These are phyloP conservation scores for Cladosporium colombiae DNA, from an alignment of 2,329 filamentous ascomycete species.

Conservation along the genomic window DNA sequence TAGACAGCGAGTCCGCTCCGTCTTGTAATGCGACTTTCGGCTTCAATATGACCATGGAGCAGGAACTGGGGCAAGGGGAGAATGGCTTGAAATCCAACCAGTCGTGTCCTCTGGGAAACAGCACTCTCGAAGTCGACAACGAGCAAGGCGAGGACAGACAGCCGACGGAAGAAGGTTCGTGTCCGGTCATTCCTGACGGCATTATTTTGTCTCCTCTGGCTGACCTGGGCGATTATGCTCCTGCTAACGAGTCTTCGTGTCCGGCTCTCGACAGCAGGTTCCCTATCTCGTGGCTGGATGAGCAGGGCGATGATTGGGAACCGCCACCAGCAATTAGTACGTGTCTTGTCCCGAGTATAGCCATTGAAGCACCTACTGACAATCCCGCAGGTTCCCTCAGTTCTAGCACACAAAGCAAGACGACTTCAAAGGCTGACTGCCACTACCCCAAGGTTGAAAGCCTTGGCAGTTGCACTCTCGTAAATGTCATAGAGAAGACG, in stretches of 20 bases:
- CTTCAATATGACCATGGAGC: neutral
- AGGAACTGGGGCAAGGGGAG: conserved; percentile 1
- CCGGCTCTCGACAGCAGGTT: neutral
- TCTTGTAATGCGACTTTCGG: neutral
- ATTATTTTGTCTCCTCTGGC: neutral
- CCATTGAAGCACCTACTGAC: neutral
- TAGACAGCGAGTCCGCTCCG: neutral
- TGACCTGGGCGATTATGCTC: neutral
- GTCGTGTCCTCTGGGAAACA: neutral
- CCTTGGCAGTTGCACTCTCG: neutral
- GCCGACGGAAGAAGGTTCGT: neutral
- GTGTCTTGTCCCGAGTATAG: neutral
- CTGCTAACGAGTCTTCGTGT: neutral
- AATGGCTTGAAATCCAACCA: neutral
- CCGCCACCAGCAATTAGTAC: neutral
- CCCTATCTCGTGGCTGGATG: conserved; percentile 5
- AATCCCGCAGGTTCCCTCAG: neutral
- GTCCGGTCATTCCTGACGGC: neutral
- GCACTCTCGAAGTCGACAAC: conserved; percentile 2
- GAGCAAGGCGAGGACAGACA: conserved; percentile 15
- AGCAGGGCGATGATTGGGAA: conserved; percentile 9
- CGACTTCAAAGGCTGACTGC: neutral
- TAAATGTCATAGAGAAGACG: too few relatives aligned
- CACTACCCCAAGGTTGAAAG: neutral
- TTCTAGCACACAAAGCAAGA: too few relatives aligned